These are phyloP conservation scores for Rhizophagus clarus DNA, from an alignment of 192 early-diverging fungal genomes.

Conservation along the genomic window DNA sequence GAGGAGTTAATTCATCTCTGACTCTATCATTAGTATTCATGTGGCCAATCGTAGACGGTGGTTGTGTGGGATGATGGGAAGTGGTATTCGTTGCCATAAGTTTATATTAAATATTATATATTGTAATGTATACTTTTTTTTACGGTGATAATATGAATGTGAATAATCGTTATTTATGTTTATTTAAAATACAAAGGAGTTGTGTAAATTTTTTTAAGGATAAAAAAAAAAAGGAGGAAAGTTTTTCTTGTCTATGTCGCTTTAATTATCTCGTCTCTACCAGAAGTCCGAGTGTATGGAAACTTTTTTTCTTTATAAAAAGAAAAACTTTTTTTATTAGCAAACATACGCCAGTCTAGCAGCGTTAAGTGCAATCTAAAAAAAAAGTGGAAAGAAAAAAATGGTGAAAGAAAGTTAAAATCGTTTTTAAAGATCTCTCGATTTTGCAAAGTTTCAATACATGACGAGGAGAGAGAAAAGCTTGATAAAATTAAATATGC, in stretches of 20 bases:
- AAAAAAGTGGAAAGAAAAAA: not conserved
- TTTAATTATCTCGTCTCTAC: conserved; percentile 15
- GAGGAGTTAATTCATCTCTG: not conserved
- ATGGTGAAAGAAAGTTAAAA: not conserved
- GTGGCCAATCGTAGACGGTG: not conserved
- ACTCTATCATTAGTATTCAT: conserved; percentile 3
- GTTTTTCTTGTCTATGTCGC: not conserved
- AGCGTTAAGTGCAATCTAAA: not conserved
- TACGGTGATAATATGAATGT: too few relatives aligned
- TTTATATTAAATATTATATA: not conserved
- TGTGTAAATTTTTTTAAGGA: not conserved
- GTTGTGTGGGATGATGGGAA: conserved; percentile 19
- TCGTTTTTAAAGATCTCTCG: conserved; percentile 3
- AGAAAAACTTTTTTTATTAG: not conserved
- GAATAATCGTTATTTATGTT: not conserved
- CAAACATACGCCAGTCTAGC: not conserved
- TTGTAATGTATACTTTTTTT: not conserved
- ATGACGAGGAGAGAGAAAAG: not conserved
- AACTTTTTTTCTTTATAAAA: not conserved
- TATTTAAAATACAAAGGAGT: not conserved
- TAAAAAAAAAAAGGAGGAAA: not conserved
- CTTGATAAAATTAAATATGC: not conserved
- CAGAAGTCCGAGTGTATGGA: not conserved
- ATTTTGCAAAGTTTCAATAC: not conserved
- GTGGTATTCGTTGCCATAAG: conserved; percentile 7